Evolutionary conservation across 2,329 filamentous ascomycete genomes (phyloP).

Genomic region (Xylogone sp.): DNA sequence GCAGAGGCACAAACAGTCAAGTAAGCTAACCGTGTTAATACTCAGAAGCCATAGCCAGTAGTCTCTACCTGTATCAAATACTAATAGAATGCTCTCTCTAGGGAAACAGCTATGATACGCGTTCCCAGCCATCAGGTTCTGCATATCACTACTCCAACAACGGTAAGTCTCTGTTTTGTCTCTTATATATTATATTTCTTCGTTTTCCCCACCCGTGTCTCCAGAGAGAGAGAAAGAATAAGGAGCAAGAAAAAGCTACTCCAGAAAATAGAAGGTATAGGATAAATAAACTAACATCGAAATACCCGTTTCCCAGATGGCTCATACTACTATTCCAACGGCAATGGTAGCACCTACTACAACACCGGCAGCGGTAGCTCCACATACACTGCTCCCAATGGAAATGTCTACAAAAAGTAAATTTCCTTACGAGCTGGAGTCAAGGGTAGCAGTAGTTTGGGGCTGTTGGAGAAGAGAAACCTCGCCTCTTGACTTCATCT

Average conservation of each 20-base stretch:
- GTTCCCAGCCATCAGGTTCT: conserved; percentile 53
- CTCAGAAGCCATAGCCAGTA: too few species aligned
- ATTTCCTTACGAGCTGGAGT: too few species aligned
- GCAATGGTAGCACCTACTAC: conserved; percentile 66
- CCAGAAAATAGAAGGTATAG: too few species aligned
- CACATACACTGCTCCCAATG: conserved; percentile 56
- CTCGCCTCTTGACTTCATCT: too few species aligned
- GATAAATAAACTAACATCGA: too few species aligned
- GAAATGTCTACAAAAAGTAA: conserved; percentile 27
- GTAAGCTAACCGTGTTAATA: conserved; percentile 32
- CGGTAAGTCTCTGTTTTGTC: conserved; percentile 33
- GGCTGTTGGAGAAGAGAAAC: too few species aligned
- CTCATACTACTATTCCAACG: conserved; percentile 72
- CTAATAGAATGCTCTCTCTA: conserved; percentile 23
- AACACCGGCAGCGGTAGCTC: conserved; percentile 55
- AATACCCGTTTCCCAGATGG: conserved; percentile 42
- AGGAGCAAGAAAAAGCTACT: too few species aligned
- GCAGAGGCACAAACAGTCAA: conserved; percentile 57
- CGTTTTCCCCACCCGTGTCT: not conserved
- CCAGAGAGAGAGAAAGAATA: too few species aligned
- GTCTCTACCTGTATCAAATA: too few species aligned
- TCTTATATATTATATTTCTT: not conserved
- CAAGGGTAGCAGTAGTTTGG: too few species aligned
- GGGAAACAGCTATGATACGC: conserved; percentile 66
- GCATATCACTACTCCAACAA: conserved; percentile 67